Base-by-base conservation (phyloP, 192 early-diverging fungal genomes). In the Borealophlyctis nickersoniae region DNA sequence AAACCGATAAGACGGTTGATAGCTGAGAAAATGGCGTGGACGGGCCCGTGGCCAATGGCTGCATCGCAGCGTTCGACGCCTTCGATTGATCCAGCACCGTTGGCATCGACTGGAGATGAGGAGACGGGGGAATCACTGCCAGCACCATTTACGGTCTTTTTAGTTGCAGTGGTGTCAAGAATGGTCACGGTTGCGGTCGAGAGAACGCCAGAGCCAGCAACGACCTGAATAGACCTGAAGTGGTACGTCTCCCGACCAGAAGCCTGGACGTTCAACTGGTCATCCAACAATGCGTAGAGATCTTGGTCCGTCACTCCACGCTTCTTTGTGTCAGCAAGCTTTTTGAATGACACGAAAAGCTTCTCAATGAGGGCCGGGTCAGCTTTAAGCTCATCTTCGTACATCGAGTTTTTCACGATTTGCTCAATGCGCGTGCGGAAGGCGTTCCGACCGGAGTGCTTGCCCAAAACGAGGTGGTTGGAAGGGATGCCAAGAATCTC, bases 371-470 rank as follows among this genome's bases (percentile, higher is more conserved):
- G 78, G 30, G 34, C 64, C 56, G 81, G 80, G 62, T 86, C 75
- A 2, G 72, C 71, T 5, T 72, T 73, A 45, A 91, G 63, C 23
- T 59, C 56, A 24, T 80, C 79, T 33, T 69, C 61, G 64, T 81
- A 77, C 16, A 77, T 52, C 4, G 73, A 68, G 60, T 87, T 78
- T 22, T 73, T 73, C 13, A 93, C 88, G 22, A 97, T 80, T 52
- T 91, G 81, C 52, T 83, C 84, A 32, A 94, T 77, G 58, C 91
- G 88, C 34, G 86, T 83, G 31, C 86, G 81, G 82, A 98, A 89
- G 0, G 95, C 95, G 53, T 94, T 92, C 48, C 95, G 89, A 16
- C 95, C 95, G 66, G 94, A 96, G 66, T 95, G 93, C 78, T 98
- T 98, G 61, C 95, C 95, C 39, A 98, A 85, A 9, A 95, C 91